A percentile compares a stretch with the other conserved stretches of the same genome.
Conservation (phyloP, 805 yeast genomes). For the Saturnispora gosingensis region DNA sequence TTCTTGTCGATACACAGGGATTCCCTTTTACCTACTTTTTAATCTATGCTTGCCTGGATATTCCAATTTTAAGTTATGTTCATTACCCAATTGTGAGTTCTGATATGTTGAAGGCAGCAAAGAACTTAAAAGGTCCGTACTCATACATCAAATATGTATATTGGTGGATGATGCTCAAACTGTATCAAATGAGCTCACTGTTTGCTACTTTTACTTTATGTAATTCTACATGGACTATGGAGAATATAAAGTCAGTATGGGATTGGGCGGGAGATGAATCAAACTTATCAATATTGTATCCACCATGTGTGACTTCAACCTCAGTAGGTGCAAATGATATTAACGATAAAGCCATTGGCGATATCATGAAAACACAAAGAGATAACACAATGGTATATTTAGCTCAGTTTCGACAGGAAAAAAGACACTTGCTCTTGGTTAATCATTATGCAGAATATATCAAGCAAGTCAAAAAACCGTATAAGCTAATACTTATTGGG, state of each 20-base stretch:
- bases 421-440: conserved; percentile 70
- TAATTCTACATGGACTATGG: conserved; percentile 87
- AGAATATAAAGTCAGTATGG: conserved; percentile 69
- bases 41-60: conserved; percentile 42
- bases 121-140: conserved; percentile 10
- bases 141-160: conserved; percentile 43
- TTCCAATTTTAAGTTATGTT: conserved; percentile 82
- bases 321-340: not conserved
- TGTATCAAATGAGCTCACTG: conserved; percentile 59
- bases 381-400: conserved; percentile 46
- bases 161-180: conserved; percentile 59
- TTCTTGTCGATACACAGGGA: conserved; percentile 94
- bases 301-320: conserved; percentile 58
- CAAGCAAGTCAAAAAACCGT: conserved; percentile 28
- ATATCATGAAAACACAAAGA: conserved; percentile 16
- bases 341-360: conserved; percentile 30
- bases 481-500: conserved; percentile 65
- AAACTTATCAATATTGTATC: conserved; percentile 50
- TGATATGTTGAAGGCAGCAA: conserved; percentile 50
- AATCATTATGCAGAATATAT: conserved; percentile 49
- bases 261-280: conserved; percentile 27
- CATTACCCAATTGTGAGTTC: conserved; percentile 88
- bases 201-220: conserved; percentile 58
- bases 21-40: conserved; percentile 79
- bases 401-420: conserved; percentile 95